phyloP scores from a whole-genome alignment of 441 rosid genomes.

The Populus hybrid region DNA sequence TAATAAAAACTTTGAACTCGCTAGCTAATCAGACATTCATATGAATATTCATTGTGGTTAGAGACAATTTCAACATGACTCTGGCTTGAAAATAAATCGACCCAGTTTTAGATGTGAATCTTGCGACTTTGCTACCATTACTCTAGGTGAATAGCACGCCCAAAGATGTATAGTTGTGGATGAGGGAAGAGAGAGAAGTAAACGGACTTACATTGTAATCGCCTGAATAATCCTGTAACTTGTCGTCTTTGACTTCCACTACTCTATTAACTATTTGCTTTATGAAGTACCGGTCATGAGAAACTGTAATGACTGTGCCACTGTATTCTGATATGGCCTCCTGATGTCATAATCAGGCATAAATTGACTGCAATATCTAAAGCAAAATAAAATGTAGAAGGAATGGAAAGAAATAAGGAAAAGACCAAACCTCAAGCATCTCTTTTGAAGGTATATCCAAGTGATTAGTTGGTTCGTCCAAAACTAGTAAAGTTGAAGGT shows the following conservation, averaged over 20 bases:
- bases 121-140: background rate
- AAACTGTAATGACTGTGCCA: conserved; percentile 84
- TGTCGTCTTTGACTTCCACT: conserved; percentile 63
- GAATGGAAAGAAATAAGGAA: background rate
- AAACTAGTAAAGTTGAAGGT: conserved; percentile 75
- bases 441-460: conserved; percentile 96
- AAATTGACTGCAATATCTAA: background rate
- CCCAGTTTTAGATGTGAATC: background rate
- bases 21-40: background rate
- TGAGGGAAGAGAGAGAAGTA: background rate
- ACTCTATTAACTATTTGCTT: conserved; percentile 97
- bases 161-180: background rate
- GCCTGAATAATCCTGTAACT: conserved; percentile 78
- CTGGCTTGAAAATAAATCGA: background rate
- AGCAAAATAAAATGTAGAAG: background rate
- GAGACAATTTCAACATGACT: background rate
- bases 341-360: conserved; percentile 35
- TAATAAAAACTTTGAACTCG: background rate
- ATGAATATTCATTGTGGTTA: background rate
- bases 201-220: conserved; percentile 63
- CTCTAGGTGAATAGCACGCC: background rate
- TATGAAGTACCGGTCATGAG: conserved; percentile 89
- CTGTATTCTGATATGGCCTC: conserved; percentile 85
- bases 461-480: conserved; percentile 97
- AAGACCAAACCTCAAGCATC: conserved; percentile 83